Conservation (phyloP, 208 protist species). For the Blastocrithidia nonstop region DNA sequence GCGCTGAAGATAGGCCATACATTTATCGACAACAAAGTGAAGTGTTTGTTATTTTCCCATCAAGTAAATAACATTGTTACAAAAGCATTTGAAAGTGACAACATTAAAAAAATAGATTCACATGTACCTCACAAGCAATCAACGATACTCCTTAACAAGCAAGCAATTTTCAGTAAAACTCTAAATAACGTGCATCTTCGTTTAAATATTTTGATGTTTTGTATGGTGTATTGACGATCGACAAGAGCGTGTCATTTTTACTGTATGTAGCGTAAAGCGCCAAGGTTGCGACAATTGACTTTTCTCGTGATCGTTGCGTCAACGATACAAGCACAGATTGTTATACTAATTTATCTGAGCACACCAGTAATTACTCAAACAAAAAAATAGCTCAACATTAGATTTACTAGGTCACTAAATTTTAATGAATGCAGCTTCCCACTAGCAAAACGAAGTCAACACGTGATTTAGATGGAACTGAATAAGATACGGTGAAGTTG, state of each 20-base stretch:
- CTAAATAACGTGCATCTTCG: too few species aligned
- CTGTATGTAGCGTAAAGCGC: slow-evolving; percentile 38
- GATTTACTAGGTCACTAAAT: neutral
- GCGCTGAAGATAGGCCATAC: too few species aligned
- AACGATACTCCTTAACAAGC: slow-evolving; percentile 5
- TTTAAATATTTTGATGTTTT: slow-evolving; percentile 31
- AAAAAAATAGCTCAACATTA: neutral
- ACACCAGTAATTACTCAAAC: neutral
- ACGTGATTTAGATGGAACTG: too few species aligned
- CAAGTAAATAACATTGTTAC: slow-evolving; percentile 3
- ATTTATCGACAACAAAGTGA: neutral
- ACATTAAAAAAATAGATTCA: slow-evolving; percentile 7
- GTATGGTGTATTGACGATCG: slow-evolving; percentile 55
- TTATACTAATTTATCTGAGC: slow-evolving; percentile 13
- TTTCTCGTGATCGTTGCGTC: slow-evolving; percentile 1
- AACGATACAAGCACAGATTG: slow-evolving; percentile 30
- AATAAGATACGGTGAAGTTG: too few species aligned
- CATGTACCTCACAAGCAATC: neutral
- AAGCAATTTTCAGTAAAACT: too few species aligned
- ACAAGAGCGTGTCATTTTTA: slow-evolving; percentile 21
- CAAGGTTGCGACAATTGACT: slow-evolving; percentile 11
- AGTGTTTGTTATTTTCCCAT: slow-evolving; percentile 6
- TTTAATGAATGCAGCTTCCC: too few species aligned
- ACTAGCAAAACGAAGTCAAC: too few species aligned
- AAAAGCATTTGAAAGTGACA: slow-evolving; percentile 4